Evolutionary conservation across 108 stramenopile genomes (phyloP), one percentile per base, ranked within the genome.

Genomic region (Pseudonitzschia pungens): DNA sequence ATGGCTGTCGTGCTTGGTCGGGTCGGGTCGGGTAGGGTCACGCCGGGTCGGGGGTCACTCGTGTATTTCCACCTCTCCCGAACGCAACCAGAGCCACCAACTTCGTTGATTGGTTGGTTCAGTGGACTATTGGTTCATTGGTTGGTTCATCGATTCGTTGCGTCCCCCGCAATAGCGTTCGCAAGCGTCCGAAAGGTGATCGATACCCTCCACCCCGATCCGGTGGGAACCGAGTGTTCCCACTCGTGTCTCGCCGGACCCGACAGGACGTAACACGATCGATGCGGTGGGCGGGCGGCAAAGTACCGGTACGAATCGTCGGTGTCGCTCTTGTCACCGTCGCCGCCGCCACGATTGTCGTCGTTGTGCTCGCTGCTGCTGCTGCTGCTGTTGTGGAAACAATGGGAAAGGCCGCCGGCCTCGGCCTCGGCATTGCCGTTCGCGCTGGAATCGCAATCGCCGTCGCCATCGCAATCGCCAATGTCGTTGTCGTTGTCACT

Each of bases 151-250:
- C 9, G 42, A 9, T 43, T 6, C 42, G 42, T 43, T 11, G n/a
- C n/a, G n/a, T 43, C 14, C 14, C 5, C 52, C 32, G 6, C 24
- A 11, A 52, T 53, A 16, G 14, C 16, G n/a, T 24, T 1, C 20
- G 22, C 54, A 2, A 55, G 29, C 10, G 71, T 78, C 15, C 82
- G 74, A 68, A 82, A 83, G 2, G 82, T 83, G 32, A 83, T 72
- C 15, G 82, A 83, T 18, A 83, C 75, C 43, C 82, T 64, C 60
- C 55, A 45, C 16, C 65, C 64, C 21, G 28, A 33, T 52, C 82
- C 82, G 28, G 4, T 29, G 33, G 78, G 78, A 41, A 83, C 75
- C 0, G 76, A 81, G 69, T 81, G 80, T n/a, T 81, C 72, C 80
- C 80, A 81, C 20, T 66, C 45, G 59, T 72, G 27, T 50, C 80